Conservation (phyloP, 495 filamentous ascomycete species). For the Aspergillus nanangensis region DNA sequence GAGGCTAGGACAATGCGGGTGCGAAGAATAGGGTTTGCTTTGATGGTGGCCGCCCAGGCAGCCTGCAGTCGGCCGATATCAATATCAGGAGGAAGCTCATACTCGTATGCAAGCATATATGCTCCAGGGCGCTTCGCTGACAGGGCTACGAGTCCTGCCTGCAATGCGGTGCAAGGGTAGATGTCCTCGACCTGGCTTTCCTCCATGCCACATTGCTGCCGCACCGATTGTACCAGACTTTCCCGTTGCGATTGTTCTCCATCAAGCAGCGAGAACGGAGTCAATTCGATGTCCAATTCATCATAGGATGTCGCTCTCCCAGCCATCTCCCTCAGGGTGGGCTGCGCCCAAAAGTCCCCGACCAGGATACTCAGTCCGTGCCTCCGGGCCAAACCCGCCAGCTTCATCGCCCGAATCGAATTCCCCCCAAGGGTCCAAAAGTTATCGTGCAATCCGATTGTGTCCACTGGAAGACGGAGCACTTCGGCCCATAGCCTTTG, state of each 20-base stretch:
- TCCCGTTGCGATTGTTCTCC: no score
- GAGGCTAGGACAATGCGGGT: background rate
- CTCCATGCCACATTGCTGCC: background rate
- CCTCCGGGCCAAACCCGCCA: conserved; percentile 31
- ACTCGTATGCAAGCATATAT: conserved; percentile 26
- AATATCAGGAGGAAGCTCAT: conserved; percentile 19
- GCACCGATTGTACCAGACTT: background rate
- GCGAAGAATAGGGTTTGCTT: conserved; percentile 9
- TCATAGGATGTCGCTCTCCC: background rate
- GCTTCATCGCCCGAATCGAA: conserved; percentile 49
- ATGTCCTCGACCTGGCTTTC: background rate
- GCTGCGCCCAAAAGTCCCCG: conserved; percentile 30
- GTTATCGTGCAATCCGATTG: conserved; percentile 40
- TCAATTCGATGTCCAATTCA: no score
- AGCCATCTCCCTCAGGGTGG: conserved; percentile 13
- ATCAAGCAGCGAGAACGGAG: background rate
- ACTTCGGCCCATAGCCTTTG: conserved; percentile 18
- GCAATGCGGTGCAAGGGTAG: background rate
- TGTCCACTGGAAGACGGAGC: conserved; percentile 3
- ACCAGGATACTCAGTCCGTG: conserved; percentile 26
- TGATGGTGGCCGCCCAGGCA: conserved; percentile 33
- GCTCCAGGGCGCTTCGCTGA: conserved; percentile 24
- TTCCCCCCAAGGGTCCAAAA: conserved; percentile 54
- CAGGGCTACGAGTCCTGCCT: conserved; percentile 52
- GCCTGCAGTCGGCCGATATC: conserved; percentile 24